Evolutionary conservation across 2,329 filamentous ascomycete species (phyloP).

Genomic region (Aspergillus hortae): DNA sequence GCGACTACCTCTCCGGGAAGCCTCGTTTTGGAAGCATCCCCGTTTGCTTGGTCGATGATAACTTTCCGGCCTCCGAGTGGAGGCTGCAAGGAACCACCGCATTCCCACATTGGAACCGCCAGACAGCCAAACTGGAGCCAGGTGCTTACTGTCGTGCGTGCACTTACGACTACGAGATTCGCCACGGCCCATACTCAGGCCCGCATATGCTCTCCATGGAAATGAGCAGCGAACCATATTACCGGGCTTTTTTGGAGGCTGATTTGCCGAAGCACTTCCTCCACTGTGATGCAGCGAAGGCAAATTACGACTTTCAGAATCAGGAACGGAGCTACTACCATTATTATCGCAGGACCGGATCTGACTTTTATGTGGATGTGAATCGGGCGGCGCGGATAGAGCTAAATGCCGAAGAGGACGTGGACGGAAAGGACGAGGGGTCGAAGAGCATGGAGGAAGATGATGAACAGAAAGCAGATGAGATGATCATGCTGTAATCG

Average conservation of each 20-base stretch:
- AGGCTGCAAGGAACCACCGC: conserved; percentile 1
- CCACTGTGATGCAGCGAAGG: neutral
- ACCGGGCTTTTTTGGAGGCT: neutral
- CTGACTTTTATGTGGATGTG: too few species aligned
- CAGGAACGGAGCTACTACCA: too few species aligned
- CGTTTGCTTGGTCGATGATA: too few species aligned
- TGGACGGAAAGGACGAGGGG: too few species aligned
- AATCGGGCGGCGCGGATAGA: too few species aligned
- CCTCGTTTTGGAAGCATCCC: too few species aligned
- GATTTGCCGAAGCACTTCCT: neutral
- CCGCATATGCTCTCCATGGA: neutral
- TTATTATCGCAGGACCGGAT: too few species aligned
- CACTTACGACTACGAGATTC: conserved; percentile 4
- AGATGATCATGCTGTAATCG: too few species aligned
- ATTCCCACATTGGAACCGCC: conserved; percentile 9
- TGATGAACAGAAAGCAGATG: too few species aligned
- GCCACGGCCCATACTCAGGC: neutral
- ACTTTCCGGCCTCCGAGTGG: neutral
- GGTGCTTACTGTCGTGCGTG: conserved; percentile 9
- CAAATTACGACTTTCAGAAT: neutral
- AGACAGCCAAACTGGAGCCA: conserved; percentile 3
- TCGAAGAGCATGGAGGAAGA: too few species aligned
- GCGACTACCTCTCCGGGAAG: too few species aligned
- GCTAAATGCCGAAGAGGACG: too few species aligned
- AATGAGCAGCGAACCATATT: neutral